Percentiles rank a stretch among this genome's conserved stretches.
Conservation (phyloP, 305 asterid species). For the Coffea humblotiana region DNA sequence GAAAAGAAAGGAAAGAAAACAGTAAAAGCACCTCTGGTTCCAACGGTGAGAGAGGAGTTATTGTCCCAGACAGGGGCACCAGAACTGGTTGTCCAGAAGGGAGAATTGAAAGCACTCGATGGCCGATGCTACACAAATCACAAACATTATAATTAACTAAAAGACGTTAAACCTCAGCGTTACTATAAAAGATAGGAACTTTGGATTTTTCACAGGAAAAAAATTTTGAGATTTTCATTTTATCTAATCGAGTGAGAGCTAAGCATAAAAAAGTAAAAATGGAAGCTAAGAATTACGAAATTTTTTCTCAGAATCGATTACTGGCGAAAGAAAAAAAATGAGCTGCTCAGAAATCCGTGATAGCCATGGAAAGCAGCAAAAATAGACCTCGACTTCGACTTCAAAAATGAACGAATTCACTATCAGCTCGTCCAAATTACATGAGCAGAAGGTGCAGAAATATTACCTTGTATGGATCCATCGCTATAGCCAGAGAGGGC, state of each 20-base stretch:
- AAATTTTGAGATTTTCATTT: neutral
- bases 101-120: conserved; percentile 37
- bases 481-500: conserved; percentile 19
- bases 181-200: neutral
- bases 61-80: conserved; percentile 49
- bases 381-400: neutral
- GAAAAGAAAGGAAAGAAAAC: neutral
- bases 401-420: neutral
- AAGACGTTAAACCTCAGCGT: neutral
- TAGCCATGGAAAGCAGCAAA: neutral
- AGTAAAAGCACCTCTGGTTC: conserved; percentile 37
- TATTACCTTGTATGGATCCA: conserved; percentile 68
- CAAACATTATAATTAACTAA: neutral
- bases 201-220: neutral
- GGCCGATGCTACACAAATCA: conserved; percentile 35
- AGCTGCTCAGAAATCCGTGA: neutral
- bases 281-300: neutral
- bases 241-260: neutral
- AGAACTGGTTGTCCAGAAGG: conserved; percentile 43
- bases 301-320: neutral
- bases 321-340: neutral
- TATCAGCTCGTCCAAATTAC: neutral
- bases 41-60: conserved; percentile 40
- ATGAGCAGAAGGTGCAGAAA: conserved; percentile 3
- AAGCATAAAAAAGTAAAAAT: neutral